Evolutionary conservation across 495 filamentous ascomycete genomes (phyloP), one percentile per base, ranked within the genome.

Genomic region (Penicillium coprophilum): DNA sequence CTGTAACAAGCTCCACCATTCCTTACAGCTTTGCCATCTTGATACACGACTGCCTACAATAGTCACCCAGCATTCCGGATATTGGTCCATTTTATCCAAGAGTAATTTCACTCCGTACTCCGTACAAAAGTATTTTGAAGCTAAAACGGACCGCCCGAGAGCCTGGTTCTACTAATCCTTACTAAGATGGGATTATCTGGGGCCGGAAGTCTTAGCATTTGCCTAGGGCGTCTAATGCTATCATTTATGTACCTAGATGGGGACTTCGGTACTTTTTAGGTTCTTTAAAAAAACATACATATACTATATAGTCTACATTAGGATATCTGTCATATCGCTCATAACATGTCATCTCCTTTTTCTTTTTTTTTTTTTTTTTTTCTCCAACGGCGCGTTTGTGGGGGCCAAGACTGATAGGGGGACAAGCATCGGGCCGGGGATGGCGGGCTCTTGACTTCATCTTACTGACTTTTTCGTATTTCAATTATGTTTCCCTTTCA

Each of bases 321-420:
- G 15, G 10, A 30, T 24, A 24, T 27, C 24, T 27, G 4, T 27
- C 24, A 27, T 27, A 4, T 27, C 24, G 24, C 17, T 38, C 15
- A 32, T 32, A 31, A 31, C 8, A 17, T 38, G 6, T n/a, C 7
- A 17, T n/a, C 15, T 45, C 12, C 27, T 12, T 41, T 46, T 30
- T 39, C 28, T 32, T 51, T 40, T 41, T 11, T 53, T 5, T n/a
- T 12, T 41, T 46, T 30, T 39, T 34, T 32, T 51, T 40, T 41
- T 11, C 50, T 5, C 41, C 41, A 68, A 65, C 65, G 59, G 65
- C 50, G 55, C 27, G 62, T 59, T 59, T 53, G 59, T 65, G 62
- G 59, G 65, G 65, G 63, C 60, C 52, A 46, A 58, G 49, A 30
- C 21, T 46, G 28, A 54, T 27, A 39, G 40, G 41, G 38, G 50